Evolutionary conservation across 306 rosid species (phyloP), one percentile per base, ranked within the genome.

Genomic region (Sechiopsis laciniata): DNA sequence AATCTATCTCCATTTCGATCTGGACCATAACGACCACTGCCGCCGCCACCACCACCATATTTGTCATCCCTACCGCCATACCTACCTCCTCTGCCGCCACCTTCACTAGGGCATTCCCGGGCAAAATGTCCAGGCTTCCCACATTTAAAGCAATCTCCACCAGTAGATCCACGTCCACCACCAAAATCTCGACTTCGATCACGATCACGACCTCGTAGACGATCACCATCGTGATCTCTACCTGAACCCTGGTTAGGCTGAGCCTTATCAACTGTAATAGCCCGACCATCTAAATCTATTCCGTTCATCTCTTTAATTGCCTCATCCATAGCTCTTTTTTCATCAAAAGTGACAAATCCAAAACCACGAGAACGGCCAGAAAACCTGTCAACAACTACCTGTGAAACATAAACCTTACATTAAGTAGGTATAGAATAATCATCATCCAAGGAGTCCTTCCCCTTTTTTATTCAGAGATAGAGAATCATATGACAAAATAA

Each of bases 111-210:
- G 71, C 99, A 95, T 80, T 95, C 99, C 78, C 99, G 80, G 16
- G 99, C 99, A 87, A 95, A 95, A 88, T 95, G 99, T 62, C 99
- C 99, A 74, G 99, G 99, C 76, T 95, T 95, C 29, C 99, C 99
- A 70, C 99, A 95, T 81, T 91, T 95, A 73, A 89, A 95, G 88
- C 99, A 95, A 40, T 91, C 99, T 37, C 97, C 96, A 45, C 97
- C 92, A 58, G 80, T 83, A 71, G 87, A 81, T 32, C 96, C 97
- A 55, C 97, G 87, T 17, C 95, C 94, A 79, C 88, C 86, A 26
- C 91, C 90, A 55, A 72, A 79, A 11, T 72, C 89, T 16, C 62
- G 72, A 29, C 71, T 78, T 6, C 87, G 86, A 35, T 80, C 83
- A 65, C 83, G 83, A 56, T 72, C 83, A 58, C 82, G 86, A 56